Conservation (phyloP, 495 filamentous ascomycete genomes). For the Symbiotaphrina buchneri region DNA sequence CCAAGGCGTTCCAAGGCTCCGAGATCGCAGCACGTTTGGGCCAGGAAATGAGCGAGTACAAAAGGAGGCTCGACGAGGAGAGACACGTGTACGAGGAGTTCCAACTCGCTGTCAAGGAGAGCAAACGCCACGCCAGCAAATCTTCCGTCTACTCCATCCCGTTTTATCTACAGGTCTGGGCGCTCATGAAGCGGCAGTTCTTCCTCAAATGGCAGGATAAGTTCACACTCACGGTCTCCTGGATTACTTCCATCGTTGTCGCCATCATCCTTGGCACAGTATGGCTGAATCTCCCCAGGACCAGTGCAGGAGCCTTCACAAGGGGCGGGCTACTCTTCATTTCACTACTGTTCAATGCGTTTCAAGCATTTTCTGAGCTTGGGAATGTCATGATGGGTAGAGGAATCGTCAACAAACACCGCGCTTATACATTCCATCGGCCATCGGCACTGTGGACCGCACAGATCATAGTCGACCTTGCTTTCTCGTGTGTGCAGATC, state of each 20-base stretch:
- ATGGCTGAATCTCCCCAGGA: conserved; percentile 48
- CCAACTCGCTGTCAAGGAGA: conserved; percentile 47
- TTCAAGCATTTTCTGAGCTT: no score
- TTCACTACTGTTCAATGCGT: conserved; percentile 69
- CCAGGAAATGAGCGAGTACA: conserved; percentile 50
- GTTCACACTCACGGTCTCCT: conserved; percentile 49
- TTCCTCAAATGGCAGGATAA: conserved; percentile 70
- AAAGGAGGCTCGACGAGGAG: conserved; percentile 31
- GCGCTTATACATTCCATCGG: conserved; percentile 58
- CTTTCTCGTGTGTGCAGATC: conserved; percentile 43
- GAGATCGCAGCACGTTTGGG: conserved; percentile 39
- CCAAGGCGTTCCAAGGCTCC: conserved; percentile 49
- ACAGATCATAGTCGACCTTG: conserved; percentile 56
- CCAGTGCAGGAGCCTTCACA: conserved; percentile 49
- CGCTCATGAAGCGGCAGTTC: conserved; percentile 63
- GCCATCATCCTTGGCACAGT: conserved; percentile 63
- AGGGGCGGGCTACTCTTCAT: conserved; percentile 78
- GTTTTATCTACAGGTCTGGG: conserved; percentile 60
- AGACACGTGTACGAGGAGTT: conserved; percentile 52
- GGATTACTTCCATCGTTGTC: conserved; percentile 64
- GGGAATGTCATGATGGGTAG: no score
- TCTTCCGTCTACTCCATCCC: conserved; percentile 63
- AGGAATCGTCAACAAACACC: conserved; percentile 90
- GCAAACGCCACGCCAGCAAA: conserved; percentile 48
- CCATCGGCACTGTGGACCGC: conserved; percentile 63